These are phyloP conservation scores for Tuber calosporum DNA, from an alignment of 495 filamentous ascomycete genomes.

Conservation along the genomic window DNA sequence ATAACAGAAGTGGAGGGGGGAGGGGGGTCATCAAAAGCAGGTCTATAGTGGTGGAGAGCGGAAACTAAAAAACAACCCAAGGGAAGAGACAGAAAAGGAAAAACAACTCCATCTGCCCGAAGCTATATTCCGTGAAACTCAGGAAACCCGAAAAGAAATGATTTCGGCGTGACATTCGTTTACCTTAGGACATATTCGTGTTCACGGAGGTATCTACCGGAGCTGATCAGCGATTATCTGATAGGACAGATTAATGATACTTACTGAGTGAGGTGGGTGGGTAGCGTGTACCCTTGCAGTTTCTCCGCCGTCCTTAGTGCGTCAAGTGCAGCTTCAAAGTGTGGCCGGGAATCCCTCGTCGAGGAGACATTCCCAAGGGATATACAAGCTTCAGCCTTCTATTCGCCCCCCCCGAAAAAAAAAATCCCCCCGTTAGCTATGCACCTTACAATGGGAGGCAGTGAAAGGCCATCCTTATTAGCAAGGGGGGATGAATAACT, in stretches of 20 bases:
- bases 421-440: background rate
- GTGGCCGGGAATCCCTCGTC: conserved; percentile 44
- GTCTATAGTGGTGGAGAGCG: background rate
- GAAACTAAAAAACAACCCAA: background rate
- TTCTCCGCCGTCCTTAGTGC: conserved; percentile 47
- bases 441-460: background rate
- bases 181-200: background rate
- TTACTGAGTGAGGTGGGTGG: conserved; percentile 47
- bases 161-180: background rate
- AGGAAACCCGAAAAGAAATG: background rate
- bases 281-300: conserved; percentile 45
- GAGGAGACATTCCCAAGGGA: conserved; percentile 50
- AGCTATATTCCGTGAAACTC: background rate
- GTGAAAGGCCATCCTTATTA: background rate
- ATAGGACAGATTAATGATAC: conserved; percentile 9
- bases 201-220: background rate
- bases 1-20: background rate
- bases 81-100: background rate
- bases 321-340: conserved; percentile 47
- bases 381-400: conserved; percentile 52
- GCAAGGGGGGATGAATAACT: conserved; percentile 21
- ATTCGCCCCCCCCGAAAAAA: conserved; percentile 6
- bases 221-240: background rate
- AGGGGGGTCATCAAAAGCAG: background rate
- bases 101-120: background rate